Percentiles rank a stretch among this genome's conserved stretches.
These are phyloP conservation scores for Tetracladium setigerum DNA, from an alignment of 495 filamentous ascomycete genomes.

Conservation along the genomic window DNA sequence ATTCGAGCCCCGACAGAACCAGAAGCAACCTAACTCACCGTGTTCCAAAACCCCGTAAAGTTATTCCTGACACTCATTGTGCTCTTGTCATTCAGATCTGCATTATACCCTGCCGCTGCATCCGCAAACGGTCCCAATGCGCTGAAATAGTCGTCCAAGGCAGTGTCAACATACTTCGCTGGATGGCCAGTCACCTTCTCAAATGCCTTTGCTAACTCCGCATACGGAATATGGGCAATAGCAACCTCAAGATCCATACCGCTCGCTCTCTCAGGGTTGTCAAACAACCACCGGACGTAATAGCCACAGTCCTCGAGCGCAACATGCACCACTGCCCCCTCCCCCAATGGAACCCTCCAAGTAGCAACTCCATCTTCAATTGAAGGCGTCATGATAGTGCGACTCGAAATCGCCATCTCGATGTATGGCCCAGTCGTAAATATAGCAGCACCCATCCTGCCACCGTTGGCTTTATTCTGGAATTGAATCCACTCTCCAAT, in stretches of 20 bases:
- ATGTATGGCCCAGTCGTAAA: constrained; percentile 48
- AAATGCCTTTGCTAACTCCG: constrained; percentile 42
- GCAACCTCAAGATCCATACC: constrained; percentile 45
- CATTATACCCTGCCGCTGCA: constrained; percentile 29
- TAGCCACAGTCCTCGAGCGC: constrained; percentile 43
- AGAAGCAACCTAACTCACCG: neutral
- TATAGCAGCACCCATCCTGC: constrained; percentile 38
- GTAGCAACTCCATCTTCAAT: constrained; percentile 35
- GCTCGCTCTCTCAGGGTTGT: constrained; percentile 36
- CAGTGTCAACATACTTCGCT: constrained; percentile 32
- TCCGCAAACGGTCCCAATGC: constrained; percentile 13
- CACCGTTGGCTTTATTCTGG: constrained; percentile 28
- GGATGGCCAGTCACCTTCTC: constrained; percentile 43
- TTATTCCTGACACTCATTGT: constrained; percentile 41
- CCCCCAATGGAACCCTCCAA: constrained; percentile 35
- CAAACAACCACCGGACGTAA: constrained; percentile 51
- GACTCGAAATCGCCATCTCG: constrained; percentile 35
- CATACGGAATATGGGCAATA: constrained; percentile 37
- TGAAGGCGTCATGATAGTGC: constrained; percentile 28
- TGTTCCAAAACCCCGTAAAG: constrained; percentile 37
- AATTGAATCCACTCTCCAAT: constrained; percentile 40
- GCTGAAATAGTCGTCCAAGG: constrained; percentile 36
- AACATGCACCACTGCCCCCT: constrained; percentile 38
- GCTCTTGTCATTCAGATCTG: constrained; percentile 30
- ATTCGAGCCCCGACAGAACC: neutral